Conservation (phyloP, 108 stramenopile genomes). For the Cylindrotheca fusiformis region DNA sequence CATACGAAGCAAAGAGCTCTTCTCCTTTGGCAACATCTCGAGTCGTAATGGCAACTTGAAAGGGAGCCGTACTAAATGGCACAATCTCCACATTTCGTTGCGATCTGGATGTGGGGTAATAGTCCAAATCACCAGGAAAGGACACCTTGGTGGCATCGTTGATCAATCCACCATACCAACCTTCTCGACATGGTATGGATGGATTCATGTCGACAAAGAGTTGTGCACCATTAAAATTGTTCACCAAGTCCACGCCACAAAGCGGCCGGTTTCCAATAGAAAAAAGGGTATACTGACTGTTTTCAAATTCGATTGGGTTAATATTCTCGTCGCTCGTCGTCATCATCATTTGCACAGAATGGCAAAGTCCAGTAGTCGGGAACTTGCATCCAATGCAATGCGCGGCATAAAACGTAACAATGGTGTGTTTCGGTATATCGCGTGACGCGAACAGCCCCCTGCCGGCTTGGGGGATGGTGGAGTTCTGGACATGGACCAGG, state of each 20-base stretch:
- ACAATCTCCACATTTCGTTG: slow-evolving; percentile 7
- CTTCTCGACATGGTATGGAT: background rate
- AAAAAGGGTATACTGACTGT: slow-evolving; percentile 4
- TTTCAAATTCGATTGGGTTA: slow-evolving; percentile 2
- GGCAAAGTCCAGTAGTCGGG: background rate
- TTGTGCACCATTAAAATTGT: background rate
- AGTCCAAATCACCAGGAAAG: background rate
- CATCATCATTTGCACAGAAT: background rate
- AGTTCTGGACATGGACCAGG: slow-evolving; percentile 50
- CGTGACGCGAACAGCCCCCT: slow-evolving; percentile 74
- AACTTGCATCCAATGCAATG: slow-evolving; percentile 6
- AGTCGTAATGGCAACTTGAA: slow-evolving; percentile 8
- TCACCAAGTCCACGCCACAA: background rate
- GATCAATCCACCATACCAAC: slow-evolving; percentile 8
- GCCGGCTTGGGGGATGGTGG: slow-evolving; percentile 72
- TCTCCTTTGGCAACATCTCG: slow-evolving; percentile 8
- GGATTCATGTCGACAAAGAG: slow-evolving; percentile 15
- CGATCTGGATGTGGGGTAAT: background rate
- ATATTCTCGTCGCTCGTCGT: slow-evolving; percentile 4
- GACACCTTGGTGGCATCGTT: slow-evolving; percentile 6
- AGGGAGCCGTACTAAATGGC: slow-evolving; percentile 13
- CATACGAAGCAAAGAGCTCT: slow-evolving; percentile 16
- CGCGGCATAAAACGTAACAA: slow-evolving; percentile 38
- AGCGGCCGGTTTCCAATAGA: slow-evolving; percentile 1
- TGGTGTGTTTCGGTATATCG: slow-evolving; percentile 44